Evolutionary conservation across 2,329 filamentous ascomycete genomes (phyloP).

Genomic region (Talaromyces sp.): DNA sequence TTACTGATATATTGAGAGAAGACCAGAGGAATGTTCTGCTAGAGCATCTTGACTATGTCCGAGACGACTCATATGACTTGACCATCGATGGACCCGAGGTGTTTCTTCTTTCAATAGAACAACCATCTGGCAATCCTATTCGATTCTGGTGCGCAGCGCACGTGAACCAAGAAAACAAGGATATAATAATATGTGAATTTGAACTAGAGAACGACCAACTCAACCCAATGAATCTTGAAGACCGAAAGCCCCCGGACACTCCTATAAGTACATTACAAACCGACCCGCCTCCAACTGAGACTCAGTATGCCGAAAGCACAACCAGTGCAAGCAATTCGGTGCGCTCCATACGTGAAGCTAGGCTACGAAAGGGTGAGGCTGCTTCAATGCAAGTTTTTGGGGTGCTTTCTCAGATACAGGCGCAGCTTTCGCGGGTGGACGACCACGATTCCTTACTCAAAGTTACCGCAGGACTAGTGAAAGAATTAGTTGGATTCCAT

Average conservation of each 20-base stretch:
- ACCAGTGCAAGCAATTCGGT: slow-evolving; percentile 74
- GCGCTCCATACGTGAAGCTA: slow-evolving; percentile 71
- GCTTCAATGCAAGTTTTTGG: slow-evolving; percentile 92
- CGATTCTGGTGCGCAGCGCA: slow-evolving; percentile 91
- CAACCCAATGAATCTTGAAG: slow-evolving; percentile 30
- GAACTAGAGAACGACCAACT: slow-evolving; percentile 82
- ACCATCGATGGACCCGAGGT: slow-evolving; percentile 79
- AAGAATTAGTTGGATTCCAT: slow-evolving; percentile 87
- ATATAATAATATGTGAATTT: slow-evolving; percentile 82
- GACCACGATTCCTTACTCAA: slow-evolving; percentile 75
- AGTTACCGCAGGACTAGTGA: slow-evolving; percentile 79
- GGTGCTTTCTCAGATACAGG: slow-evolving; percentile 88
- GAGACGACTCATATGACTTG: slow-evolving; percentile 78
- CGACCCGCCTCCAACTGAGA: slow-evolving; percentile 63
- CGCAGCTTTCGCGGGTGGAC: slow-evolving; percentile 69
- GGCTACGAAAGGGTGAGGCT: slow-evolving; percentile 75
- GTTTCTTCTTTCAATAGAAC: slow-evolving; percentile 74
- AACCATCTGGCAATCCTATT: slow-evolving; percentile 55
- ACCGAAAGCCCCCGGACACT: slow-evolving; percentile 15
- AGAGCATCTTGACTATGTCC: slow-evolving; percentile 85
- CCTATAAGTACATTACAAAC: slow-evolving; percentile 12
- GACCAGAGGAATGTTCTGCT: slow-evolving; percentile 82
- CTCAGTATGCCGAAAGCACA: slow-evolving; percentile 76
- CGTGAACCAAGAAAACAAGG: slow-evolving; percentile 66
- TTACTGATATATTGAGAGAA: slow-evolving; percentile 78